Conservation (phyloP, 352 stramenopile genomes). For the Phytophthora sp. region DNA sequence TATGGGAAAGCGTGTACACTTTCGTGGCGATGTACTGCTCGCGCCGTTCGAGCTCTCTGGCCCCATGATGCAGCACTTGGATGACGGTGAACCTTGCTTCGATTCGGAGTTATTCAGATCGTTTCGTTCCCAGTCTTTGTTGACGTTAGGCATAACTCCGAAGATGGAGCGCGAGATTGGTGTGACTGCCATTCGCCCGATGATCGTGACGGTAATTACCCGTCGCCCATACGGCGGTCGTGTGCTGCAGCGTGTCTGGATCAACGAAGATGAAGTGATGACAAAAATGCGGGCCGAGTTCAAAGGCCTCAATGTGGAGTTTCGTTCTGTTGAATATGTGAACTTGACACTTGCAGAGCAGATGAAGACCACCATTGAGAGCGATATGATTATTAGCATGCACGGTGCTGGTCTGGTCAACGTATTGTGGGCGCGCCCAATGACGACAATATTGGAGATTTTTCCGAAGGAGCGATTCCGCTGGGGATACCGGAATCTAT, state of each 20-base stretch:
- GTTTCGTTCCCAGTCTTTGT: slow-evolving; percentile 49
- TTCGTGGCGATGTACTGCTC: slow-evolving; percentile 54
- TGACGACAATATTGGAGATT: slow-evolving; percentile 73
- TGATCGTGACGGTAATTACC: slow-evolving; percentile 68
- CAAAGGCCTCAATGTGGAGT: slow-evolving; percentile 37
- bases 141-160: slow-evolving; percentile 36
- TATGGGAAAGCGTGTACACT: slow-evolving; percentile 40
- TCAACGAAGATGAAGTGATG: slow-evolving; percentile 68
- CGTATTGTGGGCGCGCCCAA: slow-evolving; percentile 60
- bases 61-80: slow-evolving; percentile 73
- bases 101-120: slow-evolving; percentile 53
- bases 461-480: slow-evolving; percentile 58
- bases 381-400: slow-evolving; percentile 84
- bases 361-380: slow-evolving; percentile 66
- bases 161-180: slow-evolving; percentile 26
- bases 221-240: slow-evolving; percentile 56
- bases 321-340: slow-evolving; percentile 74
- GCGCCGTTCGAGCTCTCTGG: slow-evolving; percentile 58
- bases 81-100: slow-evolving; percentile 65
- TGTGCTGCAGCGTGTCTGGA: slow-evolving; percentile 61
- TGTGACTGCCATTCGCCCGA: slow-evolving; percentile 14
- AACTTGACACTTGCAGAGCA: slow-evolving; percentile 59
- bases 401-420: slow-evolving; percentile 85
- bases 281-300: slow-evolving; percentile 48
- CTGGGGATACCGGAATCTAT: slow-evolving; percentile 83